Evolutionary conservation across 495 filamentous ascomycete genomes (phyloP), one percentile per base, ranked within the genome.

Genomic region (Podospora fimiseda): DNA sequence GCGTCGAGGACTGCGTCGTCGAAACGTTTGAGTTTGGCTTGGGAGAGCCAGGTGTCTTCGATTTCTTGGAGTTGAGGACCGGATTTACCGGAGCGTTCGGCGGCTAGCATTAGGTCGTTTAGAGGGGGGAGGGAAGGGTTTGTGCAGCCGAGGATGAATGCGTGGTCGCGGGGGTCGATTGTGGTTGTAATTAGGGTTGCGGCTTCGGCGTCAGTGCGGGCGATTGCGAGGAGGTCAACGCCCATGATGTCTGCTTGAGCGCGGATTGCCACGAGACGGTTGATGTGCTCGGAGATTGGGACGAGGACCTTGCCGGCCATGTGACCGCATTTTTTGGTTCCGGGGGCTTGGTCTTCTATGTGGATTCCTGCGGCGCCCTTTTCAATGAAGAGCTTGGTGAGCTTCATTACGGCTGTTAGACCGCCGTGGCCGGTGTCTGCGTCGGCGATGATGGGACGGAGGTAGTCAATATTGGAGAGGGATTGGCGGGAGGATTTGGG

Each of bases 231-330:
- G 21, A 98, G 84, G 65, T 98, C 89, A 46, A 80, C 73, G 50
- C 90, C 93, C 93, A 97, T 96, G 68, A 98, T 98, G 64, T 98
- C 93, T 53, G 93, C 92, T 71, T 98, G 93, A 8, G 93, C 93
- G 55, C 93, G 84, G 69, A 98, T 96, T 59, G 93, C 90, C 30
- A 98, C 90, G 16, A 98, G 79, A 21, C 93, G 87, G 76, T 97
- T 98, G 79, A 97, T 95, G 75, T 98, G 93, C 74, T 98, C 93
- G 73, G 82, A 86, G 69, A 97, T 95, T 36, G 93, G 93, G 46
- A 98, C 93, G 43, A 98, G 79, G 24, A 98, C 93, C 76, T 98
- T 98, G 60, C 93, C 93, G 57, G 93, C 93, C 93, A 98, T 98
- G 73, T 98, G 93, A 51, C 93, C 93, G 65, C 93, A 98, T 77